phyloP scores from a whole-genome alignment of 2,329 filamentous ascomycete species.

The Trichoderma simmonsii region DNA sequence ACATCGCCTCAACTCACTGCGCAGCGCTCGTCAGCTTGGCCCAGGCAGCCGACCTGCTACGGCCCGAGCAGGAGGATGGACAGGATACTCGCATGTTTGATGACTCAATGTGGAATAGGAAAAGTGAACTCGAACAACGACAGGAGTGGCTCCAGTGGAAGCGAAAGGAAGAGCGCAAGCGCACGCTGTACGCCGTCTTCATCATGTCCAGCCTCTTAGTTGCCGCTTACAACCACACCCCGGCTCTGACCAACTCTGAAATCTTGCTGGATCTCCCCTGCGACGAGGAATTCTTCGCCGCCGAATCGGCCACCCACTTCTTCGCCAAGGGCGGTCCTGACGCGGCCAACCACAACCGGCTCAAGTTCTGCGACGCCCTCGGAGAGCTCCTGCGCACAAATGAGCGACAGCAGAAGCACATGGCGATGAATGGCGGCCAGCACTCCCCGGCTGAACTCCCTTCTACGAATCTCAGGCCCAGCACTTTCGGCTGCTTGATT shows the following conservation, averaged over 20 bases:
- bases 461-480: constrained; percentile 68
- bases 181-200: constrained; percentile 88
- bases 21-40: constrained; percentile 87
- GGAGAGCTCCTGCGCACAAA: constrained; percentile 78
- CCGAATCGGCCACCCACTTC: constrained; percentile 80
- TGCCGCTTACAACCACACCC: constrained; percentile 88
- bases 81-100: constrained; percentile 59
- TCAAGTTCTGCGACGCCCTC: constrained; percentile 79
- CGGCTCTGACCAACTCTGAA: constrained; percentile 89
- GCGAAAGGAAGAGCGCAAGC: constrained; percentile 81
- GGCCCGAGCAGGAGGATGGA: constrained; percentile 35
- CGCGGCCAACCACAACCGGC: constrained; percentile 65
- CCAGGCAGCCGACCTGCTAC: constrained; percentile 73
- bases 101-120: constrained; percentile 46
- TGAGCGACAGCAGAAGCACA: constrained; percentile 55
- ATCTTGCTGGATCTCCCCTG: constrained; percentile 86
- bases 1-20: constrained; percentile 90
- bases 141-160: constrained; percentile 81
- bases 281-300: constrained; percentile 86
- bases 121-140: constrained; percentile 51
- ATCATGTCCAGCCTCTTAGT: constrained; percentile 87
- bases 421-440: constrained; percentile 9
- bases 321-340: constrained; percentile 69
- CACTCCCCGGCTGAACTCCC: constrained; percentile 41
- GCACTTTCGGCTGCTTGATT: constrained; percentile 87